Evolutionary conservation across 2,329 filamentous ascomycete genomes (phyloP), one percentile per base, ranked within the genome.

Genomic region (Nigrograna mackinnonii): DNA sequence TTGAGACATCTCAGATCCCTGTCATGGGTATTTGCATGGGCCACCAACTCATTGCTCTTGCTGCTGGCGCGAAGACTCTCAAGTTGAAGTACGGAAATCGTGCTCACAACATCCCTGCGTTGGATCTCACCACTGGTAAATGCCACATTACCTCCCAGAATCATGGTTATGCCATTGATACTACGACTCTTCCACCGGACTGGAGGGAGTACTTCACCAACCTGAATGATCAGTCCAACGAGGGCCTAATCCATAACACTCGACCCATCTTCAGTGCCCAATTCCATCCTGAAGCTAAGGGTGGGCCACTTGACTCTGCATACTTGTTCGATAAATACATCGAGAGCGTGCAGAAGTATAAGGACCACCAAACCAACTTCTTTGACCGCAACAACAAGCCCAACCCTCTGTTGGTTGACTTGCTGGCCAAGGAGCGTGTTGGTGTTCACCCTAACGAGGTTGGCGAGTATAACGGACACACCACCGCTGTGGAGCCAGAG

Each of bases 71-170:
- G 41, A 81, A 84, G 60, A 97, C 94, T 49, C 86, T 95, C 75
- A 97, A 97, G 83, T 84, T 99, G 73, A 97, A 97, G 83, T 99
- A 96, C 72, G 94, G 94, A 65, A 99, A 99, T 82, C 88, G 94
- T 58, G 94, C 91, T 14, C 94, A 97, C 80, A 99, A 99, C 79
- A 97, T 97, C 61, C 94, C 94, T 6, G 91, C 91, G 47, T 78
- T 97, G 44, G 92, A 97, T 68, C 79, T 96, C 69, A 96, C 89
- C 47, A 97, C 92, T 26, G 92, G 94, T 44, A 90, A 92, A 71
- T 97, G 94, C 83, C 92, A 97, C 78, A 97, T 97, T 71, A 97
- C 92, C 45, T 91, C 86, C 70, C 94, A 99, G 79, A 97, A 97
- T 77, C 94, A 97, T 75, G 94, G 94, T 50, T 99, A 97, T 64